Evolutionary conservation across 257 asterid species (phyloP), one percentile per base, ranked within the genome.

Genomic region (Gentiana dahurica): DNA sequence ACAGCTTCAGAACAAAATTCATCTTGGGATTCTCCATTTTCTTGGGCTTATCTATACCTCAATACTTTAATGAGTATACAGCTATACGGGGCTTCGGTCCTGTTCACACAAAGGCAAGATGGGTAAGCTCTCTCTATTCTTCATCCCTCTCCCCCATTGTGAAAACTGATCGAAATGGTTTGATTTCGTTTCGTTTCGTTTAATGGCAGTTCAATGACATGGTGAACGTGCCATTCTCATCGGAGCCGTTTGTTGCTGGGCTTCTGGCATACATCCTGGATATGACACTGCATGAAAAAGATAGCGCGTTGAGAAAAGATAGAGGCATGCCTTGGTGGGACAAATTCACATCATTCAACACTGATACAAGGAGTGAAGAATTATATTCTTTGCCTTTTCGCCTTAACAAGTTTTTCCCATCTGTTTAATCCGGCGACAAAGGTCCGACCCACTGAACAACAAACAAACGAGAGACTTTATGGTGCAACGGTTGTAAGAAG

Each of bases 271-370:
- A 85, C 53, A 47, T 83, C 49, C 64, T 92, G 70, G 98, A 92
- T 56, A 64, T 61, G 50, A 79, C 93, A 0, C 51, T 92, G 71
- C 85, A 81, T 4, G 81, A 82, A 2, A 88, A 88, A 63, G 94
- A 83, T 71, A 61, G 47, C 33, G 36, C 82, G 36, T 65, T 79
- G 39, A 71, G 81, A 73, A 92, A 83, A 66, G 97, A 92, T 33
- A 79, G 97, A 46, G 98, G 98, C 34, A 66, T 83, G 95, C 90
- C 78, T 3, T 92, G 97, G 97, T 92, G 97, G 98, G 89, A 78
- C 55, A 92, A 67, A 67, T 88, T 87, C 74, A 62, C 75, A 54
- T 83, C 90, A 39, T 85, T 63, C 58, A 88, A 81, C 70, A 83
- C 87, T 0, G 98, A 92, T 62, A 67, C 89, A 5, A 83, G 97